phyloP scores from a whole-genome alignment of 2,329 filamentous ascomycete genomes.

The Diplodia intermedia region DNA sequence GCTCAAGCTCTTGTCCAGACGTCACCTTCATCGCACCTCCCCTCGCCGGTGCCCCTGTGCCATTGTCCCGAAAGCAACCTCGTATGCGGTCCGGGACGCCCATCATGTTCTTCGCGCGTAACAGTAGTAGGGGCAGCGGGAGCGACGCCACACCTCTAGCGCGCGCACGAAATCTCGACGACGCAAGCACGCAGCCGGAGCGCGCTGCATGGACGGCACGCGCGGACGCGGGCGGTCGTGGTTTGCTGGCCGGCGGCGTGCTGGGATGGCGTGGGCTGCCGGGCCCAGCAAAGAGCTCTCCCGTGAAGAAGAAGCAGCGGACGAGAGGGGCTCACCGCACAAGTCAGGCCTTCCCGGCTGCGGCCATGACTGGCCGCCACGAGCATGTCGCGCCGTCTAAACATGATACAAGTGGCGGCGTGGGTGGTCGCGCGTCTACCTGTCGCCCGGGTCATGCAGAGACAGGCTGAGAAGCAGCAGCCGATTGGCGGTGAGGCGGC shows the following conservation, averaged over 20 bases:
- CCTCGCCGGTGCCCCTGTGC: not conserved
- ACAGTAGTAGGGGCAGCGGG: not conserved
- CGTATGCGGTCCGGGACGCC: not conserved
- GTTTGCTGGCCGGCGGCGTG: not conserved
- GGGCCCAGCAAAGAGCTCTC: not conserved
- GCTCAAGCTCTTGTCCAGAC: not conserved
- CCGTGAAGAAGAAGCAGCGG: constrained; percentile 10
- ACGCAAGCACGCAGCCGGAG: not conserved
- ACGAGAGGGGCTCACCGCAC: not conserved
- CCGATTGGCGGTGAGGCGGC: constrained; percentile 19
- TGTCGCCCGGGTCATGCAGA: constrained; percentile 19
- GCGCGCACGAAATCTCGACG: constrained; percentile 12
- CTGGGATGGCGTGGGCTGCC: not conserved
- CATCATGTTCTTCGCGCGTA: not conserved
- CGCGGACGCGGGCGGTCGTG: not conserved
- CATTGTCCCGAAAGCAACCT: not conserved
- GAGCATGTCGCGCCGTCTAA: constrained; percentile 22
- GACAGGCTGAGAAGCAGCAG: constrained; percentile 7
- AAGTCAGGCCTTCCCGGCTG: not conserved
- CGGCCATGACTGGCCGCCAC: constrained; percentile 17
- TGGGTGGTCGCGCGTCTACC: constrained; percentile 12
- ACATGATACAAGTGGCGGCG: constrained; percentile 23
- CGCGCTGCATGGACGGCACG: not conserved
- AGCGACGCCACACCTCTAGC: constrained; percentile 4
- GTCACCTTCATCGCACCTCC: not conserved